Conservation (phyloP, 2,329 filamentous ascomycete species). For the Fusarium palustre region DNA sequence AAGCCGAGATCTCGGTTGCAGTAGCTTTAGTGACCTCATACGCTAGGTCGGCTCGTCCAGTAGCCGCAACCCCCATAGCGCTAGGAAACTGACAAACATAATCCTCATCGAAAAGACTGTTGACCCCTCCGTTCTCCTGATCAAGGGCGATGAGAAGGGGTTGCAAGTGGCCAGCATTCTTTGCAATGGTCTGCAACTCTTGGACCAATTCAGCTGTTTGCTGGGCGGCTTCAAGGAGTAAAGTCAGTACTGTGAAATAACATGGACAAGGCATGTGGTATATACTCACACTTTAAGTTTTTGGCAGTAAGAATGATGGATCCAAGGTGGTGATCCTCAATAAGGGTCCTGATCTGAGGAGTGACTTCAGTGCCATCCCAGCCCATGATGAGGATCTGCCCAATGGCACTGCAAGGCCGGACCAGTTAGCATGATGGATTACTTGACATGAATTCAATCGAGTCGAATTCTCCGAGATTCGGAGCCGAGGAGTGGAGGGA, state of each 20-base stretch:
- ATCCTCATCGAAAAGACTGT: constrained; percentile 94
- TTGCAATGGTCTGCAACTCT: constrained; percentile 91
- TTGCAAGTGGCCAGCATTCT: constrained; percentile 87
- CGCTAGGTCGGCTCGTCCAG: constrained; percentile 84
- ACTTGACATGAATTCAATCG: not conserved
- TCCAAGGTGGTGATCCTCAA: constrained; percentile 87
- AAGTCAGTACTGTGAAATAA: constrained; percentile 46
- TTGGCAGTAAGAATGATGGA: constrained; percentile 87
- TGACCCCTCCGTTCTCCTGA: constrained; percentile 98
- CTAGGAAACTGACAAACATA: constrained; percentile 97
- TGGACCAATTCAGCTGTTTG: constrained; percentile 89
- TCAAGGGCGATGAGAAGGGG: constrained; percentile 92
- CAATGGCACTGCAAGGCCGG: constrained; percentile 69
- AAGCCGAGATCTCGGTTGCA: constrained; percentile 89
- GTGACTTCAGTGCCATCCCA: constrained; percentile 88
- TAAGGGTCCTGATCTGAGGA: constrained; percentile 82
- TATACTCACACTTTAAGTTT: constrained; percentile 79
- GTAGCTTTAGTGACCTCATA: constrained; percentile 94
- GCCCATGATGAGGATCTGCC: constrained; percentile 84
- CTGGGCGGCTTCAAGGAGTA: constrained; percentile 75
- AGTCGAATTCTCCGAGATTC: constrained; percentile 25
- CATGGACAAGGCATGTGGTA: not conserved
- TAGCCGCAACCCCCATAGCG: constrained; percentile 96
- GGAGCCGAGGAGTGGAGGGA: constrained; percentile 38
- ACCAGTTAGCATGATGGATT: constrained; percentile 41